Evolutionary conservation across 441 rosid genomes (phyloP).

Genomic region (Erodium trifolium): DNA sequence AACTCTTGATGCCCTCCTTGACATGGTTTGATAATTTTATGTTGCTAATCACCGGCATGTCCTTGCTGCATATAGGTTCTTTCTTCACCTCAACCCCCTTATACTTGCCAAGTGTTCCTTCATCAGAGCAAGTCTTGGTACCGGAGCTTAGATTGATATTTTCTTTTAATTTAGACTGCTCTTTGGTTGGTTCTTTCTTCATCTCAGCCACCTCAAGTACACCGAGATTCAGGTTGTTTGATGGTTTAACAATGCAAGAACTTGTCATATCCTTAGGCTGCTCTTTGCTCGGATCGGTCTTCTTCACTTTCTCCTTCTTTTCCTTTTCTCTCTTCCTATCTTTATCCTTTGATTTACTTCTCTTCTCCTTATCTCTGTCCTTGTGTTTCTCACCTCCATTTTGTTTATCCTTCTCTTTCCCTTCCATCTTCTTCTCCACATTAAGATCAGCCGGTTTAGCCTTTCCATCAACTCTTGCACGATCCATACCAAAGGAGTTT

Average conservation of each 20-base stretch:
- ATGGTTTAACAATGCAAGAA: not conserved
- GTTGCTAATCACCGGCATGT: constrained; percentile 25
- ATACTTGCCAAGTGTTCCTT: constrained; percentile 4
- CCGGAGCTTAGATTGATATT: not conserved
- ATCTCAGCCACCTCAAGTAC: constrained; percentile 1
- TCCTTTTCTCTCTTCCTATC: constrained; percentile 32
- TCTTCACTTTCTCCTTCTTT: constrained; percentile 32
- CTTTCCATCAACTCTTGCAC: constrained; percentile 19
- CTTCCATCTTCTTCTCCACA: constrained; percentile 25
- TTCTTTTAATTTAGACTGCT: constrained; percentile 6
- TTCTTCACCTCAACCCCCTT: constrained; percentile 3
- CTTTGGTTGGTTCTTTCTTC: constrained; percentile 5
- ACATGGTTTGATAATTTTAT: constrained; percentile 22
- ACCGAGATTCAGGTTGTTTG: constrained; percentile 7
- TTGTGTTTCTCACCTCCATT: constrained; percentile 25
- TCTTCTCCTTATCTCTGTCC: constrained; percentile 28
- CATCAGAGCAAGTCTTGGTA: not conserved
- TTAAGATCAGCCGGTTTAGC: constrained; percentile 34
- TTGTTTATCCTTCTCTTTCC: constrained; percentile 23
- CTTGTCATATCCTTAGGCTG: constrained; percentile 18
- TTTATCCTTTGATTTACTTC: constrained; percentile 30
- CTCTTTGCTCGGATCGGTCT: constrained; percentile 27
- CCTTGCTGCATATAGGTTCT: constrained; percentile 24
- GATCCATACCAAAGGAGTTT: constrained; percentile 15
- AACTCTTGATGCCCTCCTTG: constrained; percentile 24